These are phyloP conservation scores for Neostapfia colusana DNA, from an alignment of 176 grass and related monocot species.

Conservation along the genomic window DNA sequence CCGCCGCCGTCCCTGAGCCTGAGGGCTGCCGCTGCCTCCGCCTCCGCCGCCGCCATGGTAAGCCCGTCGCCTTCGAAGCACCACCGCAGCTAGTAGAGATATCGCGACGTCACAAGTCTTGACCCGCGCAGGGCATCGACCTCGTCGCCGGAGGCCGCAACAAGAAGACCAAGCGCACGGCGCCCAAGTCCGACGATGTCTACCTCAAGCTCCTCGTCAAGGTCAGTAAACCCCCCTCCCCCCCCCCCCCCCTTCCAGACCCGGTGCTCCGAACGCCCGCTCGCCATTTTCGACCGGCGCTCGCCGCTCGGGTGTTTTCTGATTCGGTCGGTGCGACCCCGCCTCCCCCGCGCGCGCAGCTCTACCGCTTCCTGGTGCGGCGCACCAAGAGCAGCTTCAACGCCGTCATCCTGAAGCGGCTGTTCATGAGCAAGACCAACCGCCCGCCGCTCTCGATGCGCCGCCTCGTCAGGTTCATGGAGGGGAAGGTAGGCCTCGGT, in stretches of 20 bases:
- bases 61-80: not conserved
- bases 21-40: no score
- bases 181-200: slow-evolving; percentile 72
- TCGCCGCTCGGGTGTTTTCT: no score
- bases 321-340: no score
- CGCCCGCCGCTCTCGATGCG: no score
- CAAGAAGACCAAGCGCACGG: slow-evolving; percentile 76
- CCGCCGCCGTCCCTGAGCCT: no score
- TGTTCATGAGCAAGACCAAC: slow-evolving; percentile 93
- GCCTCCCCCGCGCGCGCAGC: slow-evolving; percentile 35
- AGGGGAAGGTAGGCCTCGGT: no score
- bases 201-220: slow-evolving; percentile 81
- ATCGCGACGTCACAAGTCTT: not conserved
- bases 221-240: no score
- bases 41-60: slow-evolving; percentile 48
- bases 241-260: no score
- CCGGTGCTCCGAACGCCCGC: no score
- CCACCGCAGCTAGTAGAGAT: not conserved
- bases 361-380: slow-evolving; percentile 79
- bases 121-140: slow-evolving; percentile 51
- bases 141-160: slow-evolving; percentile 71
- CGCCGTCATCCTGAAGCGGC: slow-evolving; percentile 68
- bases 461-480: no score
- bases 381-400: slow-evolving; percentile 79
- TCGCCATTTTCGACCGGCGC: no score